Base-by-base conservation (phyloP, 768 basidiomycete genomes). In the Tricholoma furcatifolium region DNA sequence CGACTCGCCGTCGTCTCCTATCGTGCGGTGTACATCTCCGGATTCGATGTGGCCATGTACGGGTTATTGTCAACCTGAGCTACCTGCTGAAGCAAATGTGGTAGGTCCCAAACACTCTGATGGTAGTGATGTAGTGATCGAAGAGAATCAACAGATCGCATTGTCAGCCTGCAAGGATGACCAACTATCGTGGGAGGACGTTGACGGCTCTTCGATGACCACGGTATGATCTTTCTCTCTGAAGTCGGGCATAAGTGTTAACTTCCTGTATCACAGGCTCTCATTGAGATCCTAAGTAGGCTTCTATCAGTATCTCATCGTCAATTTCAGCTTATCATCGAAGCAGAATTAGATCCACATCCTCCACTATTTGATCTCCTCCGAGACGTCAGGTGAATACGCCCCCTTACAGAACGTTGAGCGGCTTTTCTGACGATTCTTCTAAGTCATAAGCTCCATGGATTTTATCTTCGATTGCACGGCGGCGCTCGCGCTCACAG, bases 121-220 rank as follows among this genome's bases (percentile, higher is more conserved):
- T 49, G 9, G 2, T 9, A 10, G 42, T 20, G 4, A 23, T 8
- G 40, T 12, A 6, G 9, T 15, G 6, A 36, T 8, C 36, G 35
- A 30, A 46, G 24, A 1, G 32, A 10, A 43, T 20, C 4, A 8
- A 11, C 32, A 75, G 73, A 70, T 74, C 18, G 68, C 70, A 8
- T 42, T 76, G 32, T 66, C 70, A 0, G 70, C 74, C 0, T 67
- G 70, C 9, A 70, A 69, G 47, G 74, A 76, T 50, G 61, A 64
- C 18, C 73, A 76, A 53, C 46, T 63, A 24, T 64, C 73, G 12
- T 74, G 73, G 73, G 70, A 74, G 31, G 68, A 67, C 45, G 49
- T 42, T 0, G 59, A 69, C 43, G 74, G 74, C 2, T 54, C 58
- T 0, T 73, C 73, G 0, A 73, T 76, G 73, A 73, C 74, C 0